Evolutionary conservation across 2,329 filamentous ascomycete genomes (phyloP).

Genomic region (Fusarium sp.): DNA sequence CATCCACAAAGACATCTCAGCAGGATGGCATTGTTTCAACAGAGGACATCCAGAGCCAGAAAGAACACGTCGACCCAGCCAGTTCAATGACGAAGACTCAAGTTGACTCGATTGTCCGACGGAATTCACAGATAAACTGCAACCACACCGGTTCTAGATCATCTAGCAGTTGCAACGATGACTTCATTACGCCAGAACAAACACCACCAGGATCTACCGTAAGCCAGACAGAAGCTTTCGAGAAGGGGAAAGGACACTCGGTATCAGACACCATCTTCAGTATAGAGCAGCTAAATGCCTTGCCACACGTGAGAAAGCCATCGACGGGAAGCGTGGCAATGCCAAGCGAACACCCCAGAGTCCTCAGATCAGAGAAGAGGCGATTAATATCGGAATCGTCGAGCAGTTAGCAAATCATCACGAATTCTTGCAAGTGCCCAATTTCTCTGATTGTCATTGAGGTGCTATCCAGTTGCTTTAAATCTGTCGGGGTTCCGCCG

Average conservation of each 20-base stretch:
- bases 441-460: too few relatives aligned
- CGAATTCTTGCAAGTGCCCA: background rate
- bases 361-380: background rate
- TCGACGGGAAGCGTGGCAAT: background rate
- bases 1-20: background rate
- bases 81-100: background rate
- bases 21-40: conserved; percentile 5
- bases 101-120: background rate
- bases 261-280: background rate
- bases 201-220: conserved; percentile 2
- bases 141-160: background rate
- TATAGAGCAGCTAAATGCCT: background rate
- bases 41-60: background rate
- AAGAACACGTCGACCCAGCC: background rate
- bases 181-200: conserved; percentile 17
- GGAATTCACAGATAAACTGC: background rate
- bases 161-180: conserved; percentile 9
- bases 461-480: background rate
- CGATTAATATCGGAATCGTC: conserved; percentile 12
- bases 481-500: conserved; percentile 4
- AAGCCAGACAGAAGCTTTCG: background rate
- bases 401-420: conserved; percentile 26
- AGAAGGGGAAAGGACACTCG: background rate
- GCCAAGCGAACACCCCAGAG: conserved; percentile 2
- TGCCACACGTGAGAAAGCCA: background rate